Percentiles rank a stretch among this genome's conserved stretches.
Conservation (phyloP, 805 yeast genomes). For the Candida coleopterorum region DNA sequence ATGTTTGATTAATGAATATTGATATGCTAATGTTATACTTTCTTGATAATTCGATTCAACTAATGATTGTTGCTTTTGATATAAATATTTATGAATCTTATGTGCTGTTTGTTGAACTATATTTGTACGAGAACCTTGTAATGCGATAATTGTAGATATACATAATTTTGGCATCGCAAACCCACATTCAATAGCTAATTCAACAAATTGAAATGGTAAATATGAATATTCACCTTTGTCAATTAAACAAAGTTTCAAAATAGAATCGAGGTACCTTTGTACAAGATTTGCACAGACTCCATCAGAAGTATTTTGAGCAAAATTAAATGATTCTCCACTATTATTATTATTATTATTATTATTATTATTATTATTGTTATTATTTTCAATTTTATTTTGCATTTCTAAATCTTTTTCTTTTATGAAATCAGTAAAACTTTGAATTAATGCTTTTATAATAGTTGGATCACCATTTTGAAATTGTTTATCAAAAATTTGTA, state of each 20-base stretch:
- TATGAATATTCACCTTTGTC: constrained; percentile 44
- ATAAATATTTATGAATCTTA: constrained; percentile 50
- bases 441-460: constrained; percentile 48
- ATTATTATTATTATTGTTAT: constrained; percentile 1
- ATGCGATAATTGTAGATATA: constrained; percentile 64
- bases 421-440: constrained; percentile 55
- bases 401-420: constrained; percentile 50
- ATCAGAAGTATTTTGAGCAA: constrained; percentile 43
- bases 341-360: too few species aligned
- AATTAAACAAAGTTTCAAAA: constrained; percentile 46
- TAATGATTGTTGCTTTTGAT: constrained; percentile 66
- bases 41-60: constrained; percentile 61
- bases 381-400: constrained; percentile 8
- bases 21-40: constrained; percentile 54
- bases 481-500: constrained; percentile 48
- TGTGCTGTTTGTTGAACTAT: constrained; percentile 45
- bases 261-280: constrained; percentile 51
- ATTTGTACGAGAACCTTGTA: constrained; percentile 49
- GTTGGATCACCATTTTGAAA: constrained; percentile 25
- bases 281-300: constrained; percentile 72
- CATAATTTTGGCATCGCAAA: constrained; percentile 71
- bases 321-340: background rate
- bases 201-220: constrained; percentile 51
- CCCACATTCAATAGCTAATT: constrained; percentile 56
- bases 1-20: constrained; percentile 30